Base-by-base conservation (phyloP, 2,329 filamentous ascomycete genomes). In the Alternaria novae-zelandiae region DNA sequence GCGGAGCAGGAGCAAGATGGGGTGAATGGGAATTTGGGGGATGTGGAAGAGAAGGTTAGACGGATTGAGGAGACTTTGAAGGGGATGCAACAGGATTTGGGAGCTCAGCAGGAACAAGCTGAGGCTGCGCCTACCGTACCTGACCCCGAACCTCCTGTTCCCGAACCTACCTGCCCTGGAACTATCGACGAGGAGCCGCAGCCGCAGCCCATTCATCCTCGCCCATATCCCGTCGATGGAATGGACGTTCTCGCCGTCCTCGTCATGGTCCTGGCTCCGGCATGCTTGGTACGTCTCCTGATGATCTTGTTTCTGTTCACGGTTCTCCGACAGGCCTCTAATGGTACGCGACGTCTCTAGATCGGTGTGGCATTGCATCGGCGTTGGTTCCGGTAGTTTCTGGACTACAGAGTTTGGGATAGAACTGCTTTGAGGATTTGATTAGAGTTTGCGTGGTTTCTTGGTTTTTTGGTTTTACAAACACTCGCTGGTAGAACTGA, bases 1-100 rank as follows among this genome's bases (percentile, higher is more conserved):
- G 3, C 1, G 0, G 1, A 1, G 30, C 30, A 2, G 30, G 30
- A 36, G n/a, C n/a, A n/a, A n/a, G n/a, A n/a, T n/a, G n/a, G n/a
- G n/a, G n/a, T n/a, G n/a, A n/a, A n/a, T n/a, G n/a, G n/a, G n/a
- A n/a, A n/a, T n/a, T n/a, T n/a, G n/a, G n/a, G n/a, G n/a, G n/a
- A n/a, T n/a, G n/a, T n/a, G n/a, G n/a, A n/a, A n/a, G n/a, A n/a
- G n/a, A n/a, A n/a, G n/a, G n/a, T n/a, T n/a, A n/a, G n/a, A n/a
- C n/a, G n/a, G n/a, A n/a, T n/a, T n/a, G n/a, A n/a, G n/a, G n/a
- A n/a, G n/a, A n/a, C n/a, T n/a, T n/a, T n/a, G n/a, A n/a, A n/a
- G n/a, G n/a, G n/a, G 30, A 36, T 36, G 8, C 3, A 36, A 36
- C 30, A 15, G 4, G 30, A 5, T 4, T 15, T 15, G 30, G 30